Evolutionary conservation across 1,284 basidiomycete genomes (phyloP).

Genomic region (Fistulinella cinereoalba): DNA sequence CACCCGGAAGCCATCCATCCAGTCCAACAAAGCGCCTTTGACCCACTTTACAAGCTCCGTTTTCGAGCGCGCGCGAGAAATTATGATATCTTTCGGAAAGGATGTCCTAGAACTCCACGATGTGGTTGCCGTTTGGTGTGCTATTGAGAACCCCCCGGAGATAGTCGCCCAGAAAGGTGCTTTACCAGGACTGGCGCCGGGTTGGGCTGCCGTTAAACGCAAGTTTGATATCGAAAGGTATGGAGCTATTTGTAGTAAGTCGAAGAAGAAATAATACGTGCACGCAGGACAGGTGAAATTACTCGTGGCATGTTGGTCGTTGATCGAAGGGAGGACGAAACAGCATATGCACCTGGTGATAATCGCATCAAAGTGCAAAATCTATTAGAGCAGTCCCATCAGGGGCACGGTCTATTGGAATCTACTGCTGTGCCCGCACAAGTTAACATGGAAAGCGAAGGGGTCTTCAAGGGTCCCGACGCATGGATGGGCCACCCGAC

Average conservation of each 20-base stretch:
- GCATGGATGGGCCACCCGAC: slow-evolving; percentile 19
- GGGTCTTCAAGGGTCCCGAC: slow-evolving; percentile 20
- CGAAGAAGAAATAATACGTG: slow-evolving; percentile 1
- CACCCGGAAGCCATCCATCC: slow-evolving; percentile 43
- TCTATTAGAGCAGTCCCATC: slow-evolving; percentile 41
- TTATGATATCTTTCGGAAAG: slow-evolving; percentile 70
- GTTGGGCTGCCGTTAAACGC: slow-evolving; percentile 55
- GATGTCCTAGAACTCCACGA: slow-evolving; percentile 87
- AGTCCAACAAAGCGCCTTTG: slow-evolving; percentile 51
- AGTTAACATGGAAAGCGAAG: slow-evolving; percentile 45
- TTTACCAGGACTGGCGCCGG: slow-evolving; percentile 36
- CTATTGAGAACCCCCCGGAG: slow-evolving; percentile 61
- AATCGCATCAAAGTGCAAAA: slow-evolving; percentile 63
- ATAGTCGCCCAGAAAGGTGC: slow-evolving; percentile 19
- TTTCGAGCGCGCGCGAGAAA: slow-evolving; percentile 68
- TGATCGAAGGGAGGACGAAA: slow-evolving; percentile 59
- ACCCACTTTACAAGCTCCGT: slow-evolving; percentile 78
- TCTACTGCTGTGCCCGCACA: slow-evolving; percentile 52
- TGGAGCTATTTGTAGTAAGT: slow-evolving; percentile 6
- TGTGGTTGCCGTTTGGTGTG: slow-evolving; percentile 79
- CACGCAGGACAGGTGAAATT: slow-evolving; percentile 44
- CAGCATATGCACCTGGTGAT: slow-evolving; percentile 57
- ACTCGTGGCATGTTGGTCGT: slow-evolving; percentile 77
- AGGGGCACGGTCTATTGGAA: slow-evolving; percentile 42
- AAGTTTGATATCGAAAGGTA: slow-evolving; percentile 71